Conservation (phyloP, 1,284 basidiomycete species). For the Pseudozyma pruni region DNA sequence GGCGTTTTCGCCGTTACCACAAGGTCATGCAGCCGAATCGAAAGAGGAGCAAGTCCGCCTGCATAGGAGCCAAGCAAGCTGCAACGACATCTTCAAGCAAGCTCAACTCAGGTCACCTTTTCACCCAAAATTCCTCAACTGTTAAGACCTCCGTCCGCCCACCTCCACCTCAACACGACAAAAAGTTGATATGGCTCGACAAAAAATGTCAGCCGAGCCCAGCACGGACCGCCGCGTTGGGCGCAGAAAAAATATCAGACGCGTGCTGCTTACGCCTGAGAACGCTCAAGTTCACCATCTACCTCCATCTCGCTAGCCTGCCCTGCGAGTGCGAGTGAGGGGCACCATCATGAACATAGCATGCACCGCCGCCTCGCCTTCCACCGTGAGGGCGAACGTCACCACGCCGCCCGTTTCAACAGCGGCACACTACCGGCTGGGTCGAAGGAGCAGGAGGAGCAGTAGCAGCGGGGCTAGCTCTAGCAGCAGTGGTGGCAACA, state of each 20-base stretch:
- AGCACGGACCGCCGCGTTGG: too few species aligned
- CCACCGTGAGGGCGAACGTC: not conserved
- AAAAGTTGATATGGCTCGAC: too few species aligned
- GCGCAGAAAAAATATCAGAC: not conserved
- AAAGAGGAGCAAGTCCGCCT: too few species aligned
- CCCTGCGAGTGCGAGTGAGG: not conserved
- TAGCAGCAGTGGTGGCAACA: not conserved
- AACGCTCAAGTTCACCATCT: not conserved
- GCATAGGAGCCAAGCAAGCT: too few species aligned
- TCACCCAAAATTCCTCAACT: too few species aligned
- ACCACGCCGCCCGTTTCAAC: conserved; percentile 1
- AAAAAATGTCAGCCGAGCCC: too few species aligned
- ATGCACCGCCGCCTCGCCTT: conserved; percentile 3
- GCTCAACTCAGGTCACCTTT: too few species aligned
- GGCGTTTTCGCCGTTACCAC: too few species aligned
- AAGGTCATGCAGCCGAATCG: too few species aligned
- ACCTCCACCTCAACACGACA: too few species aligned
- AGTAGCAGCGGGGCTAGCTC: conserved; percentile 5
- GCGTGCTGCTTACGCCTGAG: not conserved
- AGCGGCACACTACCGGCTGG: conserved; percentile 10
- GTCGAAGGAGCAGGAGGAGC: conserved; percentile 12
- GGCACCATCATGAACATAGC: conserved; percentile 2
- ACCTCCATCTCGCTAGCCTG: not conserved
- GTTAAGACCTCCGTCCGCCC: too few species aligned
- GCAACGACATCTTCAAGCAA: too few species aligned